A percentile compares a stretch with the other conserved stretches of the same genome.
phyloP scores from a whole-genome alignment of 345 rosid species.

The Gossypium anomalum region DNA sequence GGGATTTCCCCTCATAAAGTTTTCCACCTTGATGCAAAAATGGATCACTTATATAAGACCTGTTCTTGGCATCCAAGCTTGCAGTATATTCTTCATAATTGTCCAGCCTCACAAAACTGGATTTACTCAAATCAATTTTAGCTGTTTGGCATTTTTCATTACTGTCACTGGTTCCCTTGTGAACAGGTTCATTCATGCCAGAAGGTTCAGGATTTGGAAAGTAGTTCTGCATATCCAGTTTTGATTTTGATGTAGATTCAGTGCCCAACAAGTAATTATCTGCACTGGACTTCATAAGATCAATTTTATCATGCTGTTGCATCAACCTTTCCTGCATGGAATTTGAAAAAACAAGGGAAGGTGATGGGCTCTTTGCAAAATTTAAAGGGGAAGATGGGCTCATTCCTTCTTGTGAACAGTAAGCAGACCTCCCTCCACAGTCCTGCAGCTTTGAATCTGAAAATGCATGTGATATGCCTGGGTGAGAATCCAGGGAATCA shows the following conservation, averaged over 20 bases:
- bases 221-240: conserved; percentile 18
- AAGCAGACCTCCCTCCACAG: conserved; percentile 38
- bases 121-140: conserved; percentile 15
- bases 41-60: conserved; percentile 18
- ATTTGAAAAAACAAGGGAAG: conserved; percentile 17
- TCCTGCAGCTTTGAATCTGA: conserved; percentile 62
- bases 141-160: conserved; percentile 15
- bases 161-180: conserved; percentile 20
- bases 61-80: conserved; percentile 14
- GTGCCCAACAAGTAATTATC: conserved; percentile 32
- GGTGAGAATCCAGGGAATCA: conserved; percentile 38
- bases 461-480: conserved; percentile 49
- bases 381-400: conserved; percentile 47
- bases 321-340: conserved; percentile 29
- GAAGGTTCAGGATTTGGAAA: conserved; percentile 22
- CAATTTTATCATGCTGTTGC: conserved; percentile 27
- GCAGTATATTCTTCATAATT: conserved; percentile 1
- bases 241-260: conserved; percentile 22
- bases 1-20: conserved; percentile 19
- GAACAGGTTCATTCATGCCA: conserved; percentile 21
- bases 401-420: conserved; percentile 50
- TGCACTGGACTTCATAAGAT: conserved; percentile 27
- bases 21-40: conserved; percentile 30
- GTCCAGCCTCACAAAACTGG: conserved; percentile 8
- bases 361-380: conserved; percentile 32